Base-by-base conservation (phyloP, 345 rosid species). In the Salix udensis region DNA sequence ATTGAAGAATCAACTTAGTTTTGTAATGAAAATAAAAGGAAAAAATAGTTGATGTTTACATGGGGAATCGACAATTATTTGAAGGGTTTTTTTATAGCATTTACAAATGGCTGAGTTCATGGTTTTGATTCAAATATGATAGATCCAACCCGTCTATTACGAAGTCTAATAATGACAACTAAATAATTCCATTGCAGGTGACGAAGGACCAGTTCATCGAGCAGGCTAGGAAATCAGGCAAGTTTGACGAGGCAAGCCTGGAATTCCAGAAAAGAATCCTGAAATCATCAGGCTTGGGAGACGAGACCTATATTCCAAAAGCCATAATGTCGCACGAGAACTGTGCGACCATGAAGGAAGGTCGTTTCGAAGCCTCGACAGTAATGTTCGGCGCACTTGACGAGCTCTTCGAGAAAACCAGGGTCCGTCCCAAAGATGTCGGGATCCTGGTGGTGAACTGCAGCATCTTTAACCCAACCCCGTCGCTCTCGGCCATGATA, bases 381-480 rank as follows among this genome's bases (percentile, higher is more conserved):
- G 94, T 92, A 21, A 93, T 96, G 78, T 93, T 96, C 14, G 96
- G 97, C 0, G 97, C 98, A 7, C 87, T 96, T 1, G 97, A 96
- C 68, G 98, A 93, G 76, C 92, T 93, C 6, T 92, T 96, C 62
- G 88, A 89, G 80, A 93, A 96, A 80, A 92, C 96, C 42, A 82
- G 84, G 55, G 83, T 96, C 75, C 86, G 92, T 37, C 96, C 97
- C 0, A 93, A 96, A 78, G 99, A 96, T 78, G 87, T 96, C 0
- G 94, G 98, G 0, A 89, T 96, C 37, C 91, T 96, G 1, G 97
- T 96, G 10, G 97, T 96, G 19, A 96, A 93, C 79, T 96, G 99
- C 81, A 96, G 98, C 84, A 84, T 93, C 67, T 96, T 96, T 74
- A 96, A 96, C 81, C 99, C 99, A 0, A 96, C 99, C 0, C 99